Evolutionary conservation across 805 yeast genomes (phyloP), one percentile per base, ranked within the genome.

Genomic region (Wickerhamia fluorescens): DNA sequence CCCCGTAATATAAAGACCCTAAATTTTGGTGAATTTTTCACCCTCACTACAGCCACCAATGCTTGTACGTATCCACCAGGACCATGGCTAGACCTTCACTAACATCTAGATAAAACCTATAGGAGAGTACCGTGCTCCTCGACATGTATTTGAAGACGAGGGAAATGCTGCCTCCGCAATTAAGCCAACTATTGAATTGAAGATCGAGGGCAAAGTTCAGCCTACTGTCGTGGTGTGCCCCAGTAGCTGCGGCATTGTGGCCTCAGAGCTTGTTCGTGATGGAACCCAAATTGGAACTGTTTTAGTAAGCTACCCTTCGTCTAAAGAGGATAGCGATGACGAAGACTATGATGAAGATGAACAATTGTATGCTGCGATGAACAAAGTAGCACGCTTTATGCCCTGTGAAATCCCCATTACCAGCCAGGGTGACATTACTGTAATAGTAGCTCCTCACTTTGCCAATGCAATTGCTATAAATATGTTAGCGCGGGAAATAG

Each of bases 341-440:
- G 59, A 56, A 13, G 71, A 65, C 7, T 68, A 49, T 34, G 72
- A 69, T 36, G 75, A 69, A 30, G 70, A 66, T 29, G 72, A 67
- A 34, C 76, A 70, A 40, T 51, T 71, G 27, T 71, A 71, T 44
- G 22, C 49, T 4, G 66, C 67, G 4, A 47, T 53, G 7, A 37
- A 34, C 32, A 31, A 30, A 25, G 49, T 44, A 27, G 39, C 49
- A 7, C 47, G 42, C 22, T 59, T 45, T 35, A 42, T 51, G 5
- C 33, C 35, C 3, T 18, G 33, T 10, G 36, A 33, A 4, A 42
- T 58, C 7, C 60, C 61, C 4, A 45, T 57, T 10, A 23, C 36
- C 8, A 27, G 30, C 13, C 27, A 32, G n/a, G 28, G 36, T 4
- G 25, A 25, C 7, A 26, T 28, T 14, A 11, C 17, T 5, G 4